Conservation (phyloP, 768 basidiomycete genomes). For the Termitomyces sp. region DNA sequence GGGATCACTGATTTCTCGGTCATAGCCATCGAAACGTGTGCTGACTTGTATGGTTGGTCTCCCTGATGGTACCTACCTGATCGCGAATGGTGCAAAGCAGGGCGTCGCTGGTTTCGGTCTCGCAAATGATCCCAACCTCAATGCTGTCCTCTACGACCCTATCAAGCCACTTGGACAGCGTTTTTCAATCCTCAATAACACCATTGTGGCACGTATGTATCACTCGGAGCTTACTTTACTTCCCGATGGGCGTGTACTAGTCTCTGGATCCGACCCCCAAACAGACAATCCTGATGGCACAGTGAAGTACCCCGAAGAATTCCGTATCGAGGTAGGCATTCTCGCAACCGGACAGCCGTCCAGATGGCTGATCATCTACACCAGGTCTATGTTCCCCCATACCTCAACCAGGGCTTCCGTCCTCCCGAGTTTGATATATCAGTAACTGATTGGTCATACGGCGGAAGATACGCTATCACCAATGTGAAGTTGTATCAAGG, state of each 20-base stretch:
- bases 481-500: constrained; percentile 42
- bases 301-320: constrained; percentile 64
- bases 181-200: constrained; percentile 59
- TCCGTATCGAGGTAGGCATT: constrained; percentile 47
- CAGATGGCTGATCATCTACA: background rate
- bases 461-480: constrained; percentile 47
- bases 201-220: constrained; percentile 71
- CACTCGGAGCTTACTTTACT: constrained; percentile 74
- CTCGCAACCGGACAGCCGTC: background rate
- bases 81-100: constrained; percentile 67
- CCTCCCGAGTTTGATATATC: constrained; percentile 61
- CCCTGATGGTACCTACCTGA: constrained; percentile 73
- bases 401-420: constrained; percentile 55
- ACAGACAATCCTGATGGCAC: constrained; percentile 37
- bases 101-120: constrained; percentile 75
- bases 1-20: background rate
- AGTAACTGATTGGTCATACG: constrained; percentile 59
- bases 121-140: constrained; percentile 55
- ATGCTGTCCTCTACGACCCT: constrained; percentile 69
- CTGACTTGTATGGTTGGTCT: constrained; percentile 72
- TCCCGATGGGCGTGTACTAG: constrained; percentile 67
- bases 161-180: constrained; percentile 51
- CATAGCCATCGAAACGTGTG: constrained; percentile 64
- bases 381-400: constrained; percentile 81
- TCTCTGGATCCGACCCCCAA: constrained; percentile 75